A percentile compares a stretch with the other conserved stretches of the same genome.
Conservation (phyloP, 441 rosid genomes). For the Erodium texanum region DNA sequence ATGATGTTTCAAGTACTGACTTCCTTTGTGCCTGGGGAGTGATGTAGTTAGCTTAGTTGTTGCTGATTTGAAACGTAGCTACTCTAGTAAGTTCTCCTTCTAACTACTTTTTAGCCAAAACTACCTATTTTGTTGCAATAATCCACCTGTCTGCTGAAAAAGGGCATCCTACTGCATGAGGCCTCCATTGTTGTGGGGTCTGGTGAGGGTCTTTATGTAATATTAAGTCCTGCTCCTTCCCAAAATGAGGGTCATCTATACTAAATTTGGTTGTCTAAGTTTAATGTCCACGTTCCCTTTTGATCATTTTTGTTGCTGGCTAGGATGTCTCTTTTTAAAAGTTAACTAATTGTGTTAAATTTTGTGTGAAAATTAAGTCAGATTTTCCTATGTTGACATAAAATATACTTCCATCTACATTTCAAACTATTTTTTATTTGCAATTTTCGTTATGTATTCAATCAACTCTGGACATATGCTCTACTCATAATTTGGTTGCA, state of each 20-base stretch:
- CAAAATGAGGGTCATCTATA: background rate
- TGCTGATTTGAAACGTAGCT: too few species aligned
- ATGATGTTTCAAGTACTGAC: slow-evolving; percentile 7
- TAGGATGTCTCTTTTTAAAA: background rate
- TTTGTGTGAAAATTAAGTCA: background rate
- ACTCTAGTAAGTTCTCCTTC: too few species aligned
- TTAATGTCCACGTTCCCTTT: background rate
- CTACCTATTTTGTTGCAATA: background rate
- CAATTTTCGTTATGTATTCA: background rate
- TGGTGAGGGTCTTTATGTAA: background rate
- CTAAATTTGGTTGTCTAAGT: background rate
- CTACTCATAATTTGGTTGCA: background rate
- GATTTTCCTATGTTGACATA: background rate
- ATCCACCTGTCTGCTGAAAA: background rate
- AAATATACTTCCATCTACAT: too few species aligned
- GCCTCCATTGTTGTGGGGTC: background rate
- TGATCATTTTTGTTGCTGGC: background rate
- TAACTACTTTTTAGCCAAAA: too few species aligned
- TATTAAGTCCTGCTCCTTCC: background rate
- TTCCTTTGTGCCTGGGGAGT: background rate
- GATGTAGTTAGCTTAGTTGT: too few species aligned
- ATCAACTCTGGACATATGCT: background rate
- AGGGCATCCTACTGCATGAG: background rate
- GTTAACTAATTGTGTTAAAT: background rate
- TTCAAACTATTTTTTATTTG: too few species aligned